Evolutionary conservation across 306 rosid genomes (phyloP), one percentile per base, ranked within the genome.

Genomic region (Gastrolobium bilobum): DNA sequence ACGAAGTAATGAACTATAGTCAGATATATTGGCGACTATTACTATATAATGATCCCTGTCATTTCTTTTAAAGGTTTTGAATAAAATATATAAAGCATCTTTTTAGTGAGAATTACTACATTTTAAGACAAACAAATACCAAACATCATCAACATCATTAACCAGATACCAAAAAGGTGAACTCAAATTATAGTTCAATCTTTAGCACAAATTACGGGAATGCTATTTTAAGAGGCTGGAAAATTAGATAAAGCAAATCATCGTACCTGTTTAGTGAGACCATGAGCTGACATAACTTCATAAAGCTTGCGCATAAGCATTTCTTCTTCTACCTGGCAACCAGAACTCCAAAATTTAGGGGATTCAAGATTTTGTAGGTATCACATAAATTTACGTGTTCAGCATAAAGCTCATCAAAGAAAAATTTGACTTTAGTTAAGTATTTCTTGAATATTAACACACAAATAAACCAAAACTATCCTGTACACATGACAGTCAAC

Each of bases 261-360:
- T 13, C 68, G 30, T 39, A 73, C 80, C 86, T 65, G 64, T 38
- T 78, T 59, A 71, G 79, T 65, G 37, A 65, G 57, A 39, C 65
- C 71, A 14, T 30, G 80, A 48, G 54, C 29, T 33, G 83, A 72
- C 80, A 78, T 78, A 38, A 72, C 76, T 83, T 72, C 72, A 34
- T 64, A 65, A 65, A 83, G 83, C 77, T 78, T 83, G 71, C 39
- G 80, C 86, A 83, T 72, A 38, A 83, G 79, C 86, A 83, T 78
- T 66, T 83, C 86, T 79, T 83, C 83, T 58, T 78, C 83, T 14
- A 78, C 86, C 83, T 83, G 14, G 46, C 43, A 78, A 65, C 35
- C 78, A 64, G 8, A 64, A 40, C 48, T 26, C 59, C 31, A 38
- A 43, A 38, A 42, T 35, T 70, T 61, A 77, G 66, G 34, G 5